Base-by-base conservation (phyloP, 2,329 filamentous ascomycete genomes). In the Coleophoma crateriformis region DNA sequence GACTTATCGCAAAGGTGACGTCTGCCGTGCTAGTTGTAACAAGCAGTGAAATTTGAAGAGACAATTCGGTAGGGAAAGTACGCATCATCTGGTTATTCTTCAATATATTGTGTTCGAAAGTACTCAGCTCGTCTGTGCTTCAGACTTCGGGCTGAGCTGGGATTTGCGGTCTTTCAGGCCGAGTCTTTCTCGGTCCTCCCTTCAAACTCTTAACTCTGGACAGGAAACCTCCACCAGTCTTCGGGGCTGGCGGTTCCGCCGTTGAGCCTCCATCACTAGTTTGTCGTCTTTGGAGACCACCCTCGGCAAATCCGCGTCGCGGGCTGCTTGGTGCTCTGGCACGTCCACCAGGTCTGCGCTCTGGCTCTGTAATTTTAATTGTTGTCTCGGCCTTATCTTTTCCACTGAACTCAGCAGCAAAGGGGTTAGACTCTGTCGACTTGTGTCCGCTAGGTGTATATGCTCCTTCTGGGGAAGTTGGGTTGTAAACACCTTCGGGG, bases 131-230 rank as follows among this genome's bases (percentile, higher is more conserved):
- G 27, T 27, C 27, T 27, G 27, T 27, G 2, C 27, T 10, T 27
- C 27, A 27, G 6, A 27, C 27, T 27, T 27, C 27, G 8, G 35
- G 35, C 8, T 38, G 35, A 17, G 33, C 68, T 70, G 43, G 54
- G 58, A 46, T 51, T 49, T 7, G 57, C 54, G 8, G 50, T 64
- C 37, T 27, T 49, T 15, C 66, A n/a, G 35, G 35, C 71, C 65
- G 70, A 50, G 65, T 68, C 60, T 68, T 71, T 55, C 81, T 75
- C 56, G 84, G 77, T 33, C 82, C 81, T 46, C 85, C 85, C 73
- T 89, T 91, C 68, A 94, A 71, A 68, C 85, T 90, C 77, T 88
- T 90, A 72, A 94, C 88, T 48, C 89, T 81, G 47, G 81, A 87
- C 54, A 95, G 66, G 54, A 95, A 84, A 2, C 79, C 78, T 41